Base-by-base conservation (phyloP, 768 basidiomycete genomes). In the Lentinula sp. region DNA sequence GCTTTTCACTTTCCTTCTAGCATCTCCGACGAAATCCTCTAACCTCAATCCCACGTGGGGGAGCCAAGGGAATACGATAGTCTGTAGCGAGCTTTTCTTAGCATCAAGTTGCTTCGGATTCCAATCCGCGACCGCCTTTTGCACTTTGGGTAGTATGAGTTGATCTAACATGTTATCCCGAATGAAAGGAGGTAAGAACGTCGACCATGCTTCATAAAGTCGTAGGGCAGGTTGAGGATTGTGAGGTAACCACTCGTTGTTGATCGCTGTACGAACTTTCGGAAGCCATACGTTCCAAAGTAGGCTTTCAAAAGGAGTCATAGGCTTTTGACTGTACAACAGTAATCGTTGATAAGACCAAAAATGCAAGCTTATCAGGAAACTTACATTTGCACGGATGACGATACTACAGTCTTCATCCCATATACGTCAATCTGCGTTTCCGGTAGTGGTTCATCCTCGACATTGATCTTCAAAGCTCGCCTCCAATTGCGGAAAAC, bases 231-330 rank as follows among this genome's bases (percentile, higher is more conserved):
- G 86, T 15, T 83, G 75, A 3, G 95, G 86, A 42, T 85, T 76
- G 56, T 81, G 76, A 2, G 95, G 86, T 9, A 81, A 76, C 97
- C 97, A 99, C 35, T 95, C 89, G 71, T 99, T 98, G 73, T 98
- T 98, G 70, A 98, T 87, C 10, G 84, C 81, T 0, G 93, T 92
- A 31, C 97, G 85, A n/a, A 98, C 88, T 74, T 86, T 92, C 0
- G 97, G 97, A 31, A 99, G 76, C 97, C 95, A 99, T 9, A 91
- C 79, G 65, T 88, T 92, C 95, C 97, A 98, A 13, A 98, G 73
- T 28, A 98, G 78, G 62, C 89, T 92, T 70, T 99, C 97, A 70
- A 92, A 99, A 0, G 96, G 88, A 15, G 95, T 95, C 97, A 99
- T 99, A 2, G 79, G 79, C 63, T 74, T 78, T 62, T 84, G 84